Conservation (phyloP, 495 filamentous ascomycete genomes). For the Penicillium odoratum region DNA sequence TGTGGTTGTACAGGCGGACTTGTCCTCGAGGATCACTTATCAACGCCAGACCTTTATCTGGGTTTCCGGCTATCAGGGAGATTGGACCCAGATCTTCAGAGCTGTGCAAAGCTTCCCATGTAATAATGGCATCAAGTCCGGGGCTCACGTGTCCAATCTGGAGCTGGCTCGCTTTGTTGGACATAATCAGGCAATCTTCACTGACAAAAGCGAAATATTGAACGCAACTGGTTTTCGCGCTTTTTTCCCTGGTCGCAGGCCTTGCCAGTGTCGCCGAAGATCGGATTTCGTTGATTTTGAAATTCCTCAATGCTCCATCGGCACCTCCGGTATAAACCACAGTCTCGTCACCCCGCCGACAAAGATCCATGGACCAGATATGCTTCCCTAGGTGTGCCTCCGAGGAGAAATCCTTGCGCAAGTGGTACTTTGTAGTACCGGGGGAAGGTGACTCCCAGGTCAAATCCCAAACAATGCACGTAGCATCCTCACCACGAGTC, state of each 20-base stretch:
- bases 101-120: conserved; percentile 25
- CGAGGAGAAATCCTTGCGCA: conserved; percentile 54
- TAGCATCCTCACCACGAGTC: conserved; percentile 80
- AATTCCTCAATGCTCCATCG: conserved; percentile 62
- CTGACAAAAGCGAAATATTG: conserved; percentile 68
- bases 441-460: conserved; percentile 29
- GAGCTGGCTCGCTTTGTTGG: conserved; percentile 60
- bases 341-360: conserved; percentile 21
- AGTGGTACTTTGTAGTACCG: conserved; percentile 28
- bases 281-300: conserved; percentile 17
- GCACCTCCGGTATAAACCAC: conserved; percentile 80
- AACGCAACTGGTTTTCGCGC: conserved; percentile 48
- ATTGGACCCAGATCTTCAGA: conserved; percentile 35
- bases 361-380: conserved; percentile 74
- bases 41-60: conserved; percentile 36
- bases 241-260: conserved; percentile 9
- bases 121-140: conserved; percentile 16
- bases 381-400: conserved; percentile 81
- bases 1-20: conserved; percentile 40
- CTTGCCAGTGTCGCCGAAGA: neutral
- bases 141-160: conserved; percentile 45
- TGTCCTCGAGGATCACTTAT: conserved; percentile 34
- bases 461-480: conserved; percentile 68
- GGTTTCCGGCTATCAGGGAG: conserved; percentile 27
- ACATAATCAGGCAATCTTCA: conserved; percentile 54